These are phyloP conservation scores for Metarhizium guizhouense DNA, from an alignment of 2,329 filamentous ascomycete genomes.

Conservation along the genomic window DNA sequence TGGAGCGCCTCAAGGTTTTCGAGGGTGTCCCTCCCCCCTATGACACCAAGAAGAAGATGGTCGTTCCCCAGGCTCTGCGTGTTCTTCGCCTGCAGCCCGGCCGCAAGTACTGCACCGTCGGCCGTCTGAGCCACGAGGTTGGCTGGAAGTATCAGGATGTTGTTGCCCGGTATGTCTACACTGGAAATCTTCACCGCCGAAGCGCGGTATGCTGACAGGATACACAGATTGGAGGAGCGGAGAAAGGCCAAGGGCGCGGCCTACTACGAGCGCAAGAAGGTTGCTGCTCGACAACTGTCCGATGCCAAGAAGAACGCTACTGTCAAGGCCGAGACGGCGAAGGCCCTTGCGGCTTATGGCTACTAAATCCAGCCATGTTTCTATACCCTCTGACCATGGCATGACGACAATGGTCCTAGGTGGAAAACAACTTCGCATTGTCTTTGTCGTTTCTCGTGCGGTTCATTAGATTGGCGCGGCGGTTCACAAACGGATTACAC, in stretches of 20 bases:
- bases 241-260: constrained; percentile 98
- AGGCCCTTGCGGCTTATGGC: constrained; percentile 81
- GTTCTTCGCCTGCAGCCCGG: constrained; percentile 96
- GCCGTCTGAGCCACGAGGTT: constrained; percentile 95
- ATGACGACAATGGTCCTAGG: constrained; percentile 13
- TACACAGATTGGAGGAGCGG: constrained; percentile 86
- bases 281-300: constrained; percentile 77
- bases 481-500: constrained; percentile 39
- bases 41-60: constrained; percentile 99
- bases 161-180: constrained; percentile 74
- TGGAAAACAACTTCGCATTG: constrained; percentile 25
- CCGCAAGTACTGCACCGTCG: constrained; percentile 99
- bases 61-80: constrained; percentile 95
- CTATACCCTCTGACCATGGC: constrained; percentile 16
- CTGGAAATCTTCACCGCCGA: neutral
- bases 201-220: neutral
- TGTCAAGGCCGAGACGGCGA: constrained; percentile 77
- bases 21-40: constrained; percentile 98
- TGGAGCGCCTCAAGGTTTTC: constrained; percentile 99
- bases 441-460: constrained; percentile 36
- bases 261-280: constrained; percentile 99
- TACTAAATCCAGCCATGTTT: constrained; percentile 54
- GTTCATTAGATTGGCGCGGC: constrained; percentile 47
- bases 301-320: constrained; percentile 89
- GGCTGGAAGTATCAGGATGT: constrained; percentile 99